A percentile compares a stretch with the other conserved stretches of the same genome.
phyloP scores from a whole-genome alignment of 495 filamentous ascomycete genomes.

The Pseudevernia furfuracea region DNA sequence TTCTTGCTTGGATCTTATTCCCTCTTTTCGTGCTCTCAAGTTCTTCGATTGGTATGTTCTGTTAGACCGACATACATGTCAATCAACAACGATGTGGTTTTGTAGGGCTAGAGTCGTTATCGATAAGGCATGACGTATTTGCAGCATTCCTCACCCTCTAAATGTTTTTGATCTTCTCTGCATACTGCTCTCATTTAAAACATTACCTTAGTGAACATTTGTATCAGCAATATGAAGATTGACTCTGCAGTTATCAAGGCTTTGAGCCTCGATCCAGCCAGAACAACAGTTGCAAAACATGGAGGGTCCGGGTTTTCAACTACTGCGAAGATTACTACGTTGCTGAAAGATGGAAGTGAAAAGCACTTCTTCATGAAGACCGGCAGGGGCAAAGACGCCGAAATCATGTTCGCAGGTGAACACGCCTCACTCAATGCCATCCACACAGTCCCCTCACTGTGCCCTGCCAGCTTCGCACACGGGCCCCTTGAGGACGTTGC shows the following conservation, averaged over 20 bases:
- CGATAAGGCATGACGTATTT: not conserved
- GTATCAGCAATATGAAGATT: conserved; percentile 29
- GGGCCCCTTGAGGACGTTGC: conserved; percentile 49
- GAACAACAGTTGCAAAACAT: conserved; percentile 49
- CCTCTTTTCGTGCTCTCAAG: no score
- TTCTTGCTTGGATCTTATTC: no score
- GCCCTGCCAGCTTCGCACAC: conserved; percentile 62
- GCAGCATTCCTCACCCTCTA: not conserved
- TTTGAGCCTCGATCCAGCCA: conserved; percentile 55
- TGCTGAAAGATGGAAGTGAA: conserved; percentile 30
- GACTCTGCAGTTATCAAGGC: conserved; percentile 56
- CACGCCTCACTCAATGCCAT: conserved; percentile 77
- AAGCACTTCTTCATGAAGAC: conserved; percentile 78
- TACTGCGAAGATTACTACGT: conserved; percentile 59
- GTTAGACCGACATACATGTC: no score
- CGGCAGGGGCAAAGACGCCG: conserved; percentile 52
- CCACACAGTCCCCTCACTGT: conserved; percentile 64
- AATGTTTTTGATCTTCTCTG: not conserved
- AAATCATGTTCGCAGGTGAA: conserved; percentile 78
- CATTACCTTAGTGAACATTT: not conserved
- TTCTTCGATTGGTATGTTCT: no score
- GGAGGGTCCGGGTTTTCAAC: conserved; percentile 69
- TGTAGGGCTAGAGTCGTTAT: not conserved
- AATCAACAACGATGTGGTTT: not conserved
- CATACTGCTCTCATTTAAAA: no score